A percentile compares a stretch with the other conserved stretches of the same genome.
phyloP scores from a whole-genome alignment of 2,329 filamentous ascomycete species.

The Penicillium italicum region DNA sequence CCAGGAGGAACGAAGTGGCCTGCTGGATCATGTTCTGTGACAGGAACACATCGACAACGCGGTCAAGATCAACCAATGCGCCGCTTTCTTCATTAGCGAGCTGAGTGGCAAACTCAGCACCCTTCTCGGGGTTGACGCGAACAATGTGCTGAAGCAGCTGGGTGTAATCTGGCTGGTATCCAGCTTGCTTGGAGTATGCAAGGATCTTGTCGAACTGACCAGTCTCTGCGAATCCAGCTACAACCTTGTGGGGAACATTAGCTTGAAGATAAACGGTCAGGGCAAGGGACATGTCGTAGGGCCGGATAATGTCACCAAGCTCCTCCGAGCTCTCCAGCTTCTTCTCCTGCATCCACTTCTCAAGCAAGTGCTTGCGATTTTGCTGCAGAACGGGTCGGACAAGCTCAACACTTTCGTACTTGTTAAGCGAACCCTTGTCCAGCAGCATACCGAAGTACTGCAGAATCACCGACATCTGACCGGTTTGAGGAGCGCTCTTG shows the following conservation, averaged over 20 bases:
- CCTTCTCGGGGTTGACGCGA: conserved; percentile 86
- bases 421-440: conserved; percentile 90
- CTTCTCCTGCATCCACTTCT: conserved; percentile 96
- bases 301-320: conserved; percentile 87
- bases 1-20: conserved; percentile 94
- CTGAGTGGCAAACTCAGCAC: conserved; percentile 87
- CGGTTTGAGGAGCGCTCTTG: conserved; percentile 73
- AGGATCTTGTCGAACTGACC: conserved; percentile 97
- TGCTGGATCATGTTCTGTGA: conserved; percentile 97
- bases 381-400: conserved; percentile 89
- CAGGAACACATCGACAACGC: conserved; percentile 96
- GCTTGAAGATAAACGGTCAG: conserved; percentile 87
- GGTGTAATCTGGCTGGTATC: conserved; percentile 95
- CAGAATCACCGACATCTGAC: conserved; percentile 81
- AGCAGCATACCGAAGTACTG: conserved; percentile 98
- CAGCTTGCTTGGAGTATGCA: conserved; percentile 77
- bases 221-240: conserved; percentile 90
- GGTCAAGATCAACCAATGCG: conserved; percentile 84
- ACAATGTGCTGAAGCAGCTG: conserved; percentile 89
- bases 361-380: conserved; percentile 89
- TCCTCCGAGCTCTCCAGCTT: conserved; percentile 97
- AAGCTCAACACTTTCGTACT: conserved; percentile 89
- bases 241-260: conserved; percentile 87
- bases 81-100: conserved; percentile 86
- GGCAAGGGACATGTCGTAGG: conserved; percentile 84